Base-by-base conservation (phyloP, 192 early-diverging fungal genomes). In the Podila epigama region DNA sequence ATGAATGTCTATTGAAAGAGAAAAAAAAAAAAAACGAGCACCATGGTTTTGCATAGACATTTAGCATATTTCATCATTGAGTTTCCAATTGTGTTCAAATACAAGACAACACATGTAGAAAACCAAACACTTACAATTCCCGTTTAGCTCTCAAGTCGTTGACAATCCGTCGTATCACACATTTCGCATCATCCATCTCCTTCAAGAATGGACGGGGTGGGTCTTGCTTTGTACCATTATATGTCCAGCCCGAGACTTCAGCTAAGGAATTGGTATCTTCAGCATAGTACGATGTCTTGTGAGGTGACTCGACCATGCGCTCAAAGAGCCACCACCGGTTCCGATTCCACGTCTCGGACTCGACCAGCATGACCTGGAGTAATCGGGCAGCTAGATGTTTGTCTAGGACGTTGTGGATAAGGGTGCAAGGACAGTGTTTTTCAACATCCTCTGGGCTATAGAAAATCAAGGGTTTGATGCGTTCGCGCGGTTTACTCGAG, bases 251-350 rank as follows among this genome's bases (percentile, higher is more conserved):
- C 12, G 68, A 40, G 2, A 79, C 60, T 33, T 79, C 68, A 29
- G 65, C 64, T 51, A 79, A 37, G 51, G 61, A 55, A 35, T 71
- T 52, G 9, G 57, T 65, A 2, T 32, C 34, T 28, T 71, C 72
- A 31, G 65, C 69, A 68, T 68, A 77, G 53, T 77, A 77, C 12
- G 62, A 62, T 0, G 68, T 70, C 53, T 69, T 81, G 39, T 77
- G 80, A 3, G 80, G 68, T 1, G 80, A 81, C 29, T 68, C 62
- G 18, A 81, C 80, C 40, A 77, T 63, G 4, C 72, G 63, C 33
- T 77, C 80, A 51, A 81, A 81, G 12, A 81, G 51, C 68, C 68
- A 81, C 80, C 80, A 77, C 18, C 73, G 72, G 52, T 77, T 77
- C 27, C 72, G 51, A 34, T 70, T 58, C 72, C 72, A 81, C 5